Conservation (phyloP, 2,329 filamentous ascomycete genomes). For the Hortaea sp. region DNA sequence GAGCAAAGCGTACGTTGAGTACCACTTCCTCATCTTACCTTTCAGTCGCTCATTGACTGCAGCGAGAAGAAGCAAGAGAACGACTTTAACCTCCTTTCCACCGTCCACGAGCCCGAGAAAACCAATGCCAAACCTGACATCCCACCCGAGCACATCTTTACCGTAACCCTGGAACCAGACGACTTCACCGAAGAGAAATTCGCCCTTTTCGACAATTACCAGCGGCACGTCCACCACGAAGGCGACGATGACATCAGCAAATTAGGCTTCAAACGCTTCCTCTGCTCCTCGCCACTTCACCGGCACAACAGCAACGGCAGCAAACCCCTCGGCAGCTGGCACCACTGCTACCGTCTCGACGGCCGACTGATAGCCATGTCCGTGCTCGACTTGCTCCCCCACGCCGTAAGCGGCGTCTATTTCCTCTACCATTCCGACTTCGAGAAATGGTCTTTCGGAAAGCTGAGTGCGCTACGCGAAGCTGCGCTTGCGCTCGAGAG, state of each 20-base stretch:
- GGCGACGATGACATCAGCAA: conserved; percentile 47
- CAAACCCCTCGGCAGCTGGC: conserved; percentile 58
- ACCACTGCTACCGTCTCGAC: conserved; percentile 73
- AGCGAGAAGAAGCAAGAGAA: conserved; percentile 52
- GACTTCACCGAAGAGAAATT: conserved; percentile 68
- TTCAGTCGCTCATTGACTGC: neutral
- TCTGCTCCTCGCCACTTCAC: conserved; percentile 59
- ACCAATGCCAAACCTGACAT: conserved; percentile 36
- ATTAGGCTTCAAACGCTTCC: conserved; percentile 57
- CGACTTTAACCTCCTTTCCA: conserved; percentile 56
- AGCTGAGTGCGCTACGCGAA: conserved; percentile 64
- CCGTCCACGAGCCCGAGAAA: conserved; percentile 60
- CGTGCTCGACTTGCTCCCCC: conserved; percentile 65
- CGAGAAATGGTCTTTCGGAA: conserved; percentile 60
- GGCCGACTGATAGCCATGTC: conserved; percentile 65
- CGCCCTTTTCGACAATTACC: conserved; percentile 62
- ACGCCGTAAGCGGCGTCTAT: conserved; percentile 72
- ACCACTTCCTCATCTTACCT: neutral
- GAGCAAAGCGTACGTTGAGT: conserved; percentile 49
- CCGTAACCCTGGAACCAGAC: conserved; percentile 60
- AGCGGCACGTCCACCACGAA: conserved; percentile 63
- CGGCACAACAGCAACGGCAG: conserved; percentile 29
- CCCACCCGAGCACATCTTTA: conserved; percentile 55
- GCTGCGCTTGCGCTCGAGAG: conserved; percentile 59
- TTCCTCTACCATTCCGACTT: conserved; percentile 72